Evolutionary conservation across 2,329 filamentous ascomycete species (phyloP).

Genomic region (Diaporthe citri): DNA sequence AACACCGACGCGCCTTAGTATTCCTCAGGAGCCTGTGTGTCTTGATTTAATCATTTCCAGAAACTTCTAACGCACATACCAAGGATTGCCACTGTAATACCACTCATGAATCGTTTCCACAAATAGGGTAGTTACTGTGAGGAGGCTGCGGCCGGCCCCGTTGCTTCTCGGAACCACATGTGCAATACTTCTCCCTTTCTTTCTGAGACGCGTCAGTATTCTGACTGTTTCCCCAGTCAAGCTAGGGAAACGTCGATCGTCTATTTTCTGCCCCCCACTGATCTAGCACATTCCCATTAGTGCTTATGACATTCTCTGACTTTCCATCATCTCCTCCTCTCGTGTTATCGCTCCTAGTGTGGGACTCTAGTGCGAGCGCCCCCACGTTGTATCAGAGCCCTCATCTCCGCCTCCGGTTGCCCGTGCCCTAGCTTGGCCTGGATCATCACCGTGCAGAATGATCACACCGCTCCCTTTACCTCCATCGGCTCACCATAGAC

Average conservation of each 20-base stretch:
- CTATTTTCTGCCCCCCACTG: background rate
- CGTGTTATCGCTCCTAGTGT: background rate
- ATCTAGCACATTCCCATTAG: background rate
- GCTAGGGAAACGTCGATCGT: background rate
- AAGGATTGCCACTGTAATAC: background rate
- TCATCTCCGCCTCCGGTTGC: background rate
- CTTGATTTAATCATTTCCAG: background rate
- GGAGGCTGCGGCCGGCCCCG: background rate
- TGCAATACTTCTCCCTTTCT: background rate
- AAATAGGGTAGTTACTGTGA: background rate
- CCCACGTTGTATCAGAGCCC: background rate
- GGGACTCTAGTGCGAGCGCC: background rate
- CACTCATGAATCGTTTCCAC: background rate
- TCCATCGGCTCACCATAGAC: background rate
- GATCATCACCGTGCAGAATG: background rate
- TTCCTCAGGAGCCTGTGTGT: background rate
- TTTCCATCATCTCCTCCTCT: background rate
- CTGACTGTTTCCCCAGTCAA: background rate
- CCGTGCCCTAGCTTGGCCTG: background rate
- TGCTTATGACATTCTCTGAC: background rate
- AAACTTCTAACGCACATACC: too few relatives aligned
- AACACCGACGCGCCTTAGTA: background rate
- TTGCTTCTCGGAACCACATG: background rate
- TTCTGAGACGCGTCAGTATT: background rate
- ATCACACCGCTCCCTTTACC: accelerated